These are phyloP conservation scores for Suillus cothurnatus DNA, from an alignment of 768 basidiomycete species.

Conservation along the genomic window DNA sequence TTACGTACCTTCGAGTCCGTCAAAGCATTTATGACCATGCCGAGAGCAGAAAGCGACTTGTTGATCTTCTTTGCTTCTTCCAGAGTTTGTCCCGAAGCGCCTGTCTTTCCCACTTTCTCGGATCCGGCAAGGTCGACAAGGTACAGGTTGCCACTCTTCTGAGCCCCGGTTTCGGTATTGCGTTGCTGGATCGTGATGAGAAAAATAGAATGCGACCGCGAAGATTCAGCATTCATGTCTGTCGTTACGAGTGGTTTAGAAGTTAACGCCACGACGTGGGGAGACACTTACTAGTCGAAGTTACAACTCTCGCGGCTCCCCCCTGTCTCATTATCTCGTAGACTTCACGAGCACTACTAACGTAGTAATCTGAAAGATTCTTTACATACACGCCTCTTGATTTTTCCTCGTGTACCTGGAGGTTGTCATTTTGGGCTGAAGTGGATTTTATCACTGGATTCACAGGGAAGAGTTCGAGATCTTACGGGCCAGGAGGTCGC, in stretches of 20 bases:
- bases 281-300: conserved; percentile 82
- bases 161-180: conserved; percentile 93
- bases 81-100: conserved; percentile 96
- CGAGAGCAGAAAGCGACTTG: conserved; percentile 94
- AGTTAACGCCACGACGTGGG: conserved; percentile 7
- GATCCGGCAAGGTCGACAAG: conserved; percentile 98
- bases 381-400: conserved; percentile 97
- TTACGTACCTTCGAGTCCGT: conserved; percentile 87
- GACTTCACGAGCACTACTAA: conserved; percentile 92
- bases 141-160: conserved; percentile 96
- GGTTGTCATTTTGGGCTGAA: conserved; percentile 93
- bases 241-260: conserved; percentile 9
- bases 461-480: background rate
- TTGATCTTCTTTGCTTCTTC: conserved; percentile 99
- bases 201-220: conserved; percentile 98
- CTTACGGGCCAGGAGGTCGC: conserved; percentile 94
- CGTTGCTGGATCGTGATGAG: conserved; percentile 96
- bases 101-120: conserved; percentile 99
- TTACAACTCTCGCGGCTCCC: conserved; percentile 86
- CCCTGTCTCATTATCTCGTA: conserved; percentile 99
- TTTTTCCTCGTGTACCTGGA: conserved; percentile 99
- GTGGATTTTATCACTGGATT: background rate
- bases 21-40: conserved; percentile 99
- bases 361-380: conserved; percentile 96
- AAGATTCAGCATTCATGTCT: conserved; percentile 99